These are phyloP conservation scores for Fraxinus cuspidata DNA, from an alignment of 257 asterid genomes.

Conservation along the genomic window DNA sequence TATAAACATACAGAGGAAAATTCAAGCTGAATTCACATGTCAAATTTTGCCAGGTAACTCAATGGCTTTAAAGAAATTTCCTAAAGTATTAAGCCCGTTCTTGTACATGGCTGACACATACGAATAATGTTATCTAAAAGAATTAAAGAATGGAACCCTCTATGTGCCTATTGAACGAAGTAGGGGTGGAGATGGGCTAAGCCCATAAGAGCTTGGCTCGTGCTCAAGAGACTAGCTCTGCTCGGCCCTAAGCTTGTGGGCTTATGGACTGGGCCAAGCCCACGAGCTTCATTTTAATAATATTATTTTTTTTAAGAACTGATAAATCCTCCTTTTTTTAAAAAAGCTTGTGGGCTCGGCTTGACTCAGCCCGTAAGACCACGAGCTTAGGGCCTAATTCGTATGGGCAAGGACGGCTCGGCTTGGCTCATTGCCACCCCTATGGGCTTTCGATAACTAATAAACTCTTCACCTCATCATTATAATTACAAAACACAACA, in stretches of 20 bases:
- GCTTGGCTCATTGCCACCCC: too few species aligned
- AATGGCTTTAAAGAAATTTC: background rate
- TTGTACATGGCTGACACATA: background rate
- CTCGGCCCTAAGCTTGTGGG: too few species aligned
- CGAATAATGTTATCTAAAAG: background rate
- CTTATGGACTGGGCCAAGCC: too few species aligned
- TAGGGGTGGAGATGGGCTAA: background rate
- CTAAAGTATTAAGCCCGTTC: background rate
- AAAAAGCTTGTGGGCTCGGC: too few species aligned
- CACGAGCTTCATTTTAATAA: too few species aligned
- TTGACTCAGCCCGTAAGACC: too few species aligned
- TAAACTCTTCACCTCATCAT: background rate
- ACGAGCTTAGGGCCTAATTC: too few species aligned
- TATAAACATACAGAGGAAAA: background rate
- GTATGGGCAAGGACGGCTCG: too few species aligned
- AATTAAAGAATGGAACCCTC: background rate
- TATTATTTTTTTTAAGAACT: too few species aligned
- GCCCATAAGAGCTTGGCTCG: too few species aligned
- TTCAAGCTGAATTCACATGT: background rate
- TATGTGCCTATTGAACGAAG: background rate
- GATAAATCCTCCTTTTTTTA: background rate
- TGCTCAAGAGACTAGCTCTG: too few species aligned
- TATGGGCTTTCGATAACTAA: background rate
- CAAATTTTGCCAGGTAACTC: background rate
- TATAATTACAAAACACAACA: background rate